A percentile compares a stretch with the other conserved stretches of the same genome.
phyloP scores from a whole-genome alignment of 2,329 filamentous ascomycete genomes.

The Raffaelea arxii region DNA sequence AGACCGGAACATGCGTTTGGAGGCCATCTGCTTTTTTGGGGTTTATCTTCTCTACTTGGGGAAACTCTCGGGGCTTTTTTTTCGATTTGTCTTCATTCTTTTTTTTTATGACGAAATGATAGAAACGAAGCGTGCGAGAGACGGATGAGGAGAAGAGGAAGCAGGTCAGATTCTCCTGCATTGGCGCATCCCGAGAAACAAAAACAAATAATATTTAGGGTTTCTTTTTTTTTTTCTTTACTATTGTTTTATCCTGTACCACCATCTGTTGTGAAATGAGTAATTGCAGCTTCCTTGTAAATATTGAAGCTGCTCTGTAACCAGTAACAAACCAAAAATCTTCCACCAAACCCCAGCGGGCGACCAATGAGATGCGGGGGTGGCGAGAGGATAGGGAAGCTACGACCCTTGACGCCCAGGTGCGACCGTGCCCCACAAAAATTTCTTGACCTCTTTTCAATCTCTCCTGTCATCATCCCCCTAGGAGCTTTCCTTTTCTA shows the following conservation, averaged over 20 bases:
- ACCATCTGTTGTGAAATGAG: neutral
- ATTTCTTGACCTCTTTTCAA: neutral
- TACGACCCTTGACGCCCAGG: neutral
- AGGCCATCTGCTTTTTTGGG: neutral
- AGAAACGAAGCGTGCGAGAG: neutral
- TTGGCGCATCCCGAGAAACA: neutral
- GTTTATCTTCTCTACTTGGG: constrained; percentile 2
- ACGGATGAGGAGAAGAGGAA: neutral
- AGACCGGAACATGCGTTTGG: constrained; percentile 3
- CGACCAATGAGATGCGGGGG: neutral
- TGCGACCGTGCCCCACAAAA: neutral
- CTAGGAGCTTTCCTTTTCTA: neutral
- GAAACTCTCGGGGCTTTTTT: too few relatives aligned
- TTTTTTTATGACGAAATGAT: constrained; percentile 6
- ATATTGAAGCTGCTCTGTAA: too few relatives aligned
- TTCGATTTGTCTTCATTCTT: neutral
- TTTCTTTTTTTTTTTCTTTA: neutral
- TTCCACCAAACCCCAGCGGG: neutral
- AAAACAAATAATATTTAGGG: neutral
- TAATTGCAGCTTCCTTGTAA: too few relatives aligned
- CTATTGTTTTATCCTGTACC: neutral
- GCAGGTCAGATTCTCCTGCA: neutral
- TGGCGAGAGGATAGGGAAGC: neutral
- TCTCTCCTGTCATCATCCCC: neutral
- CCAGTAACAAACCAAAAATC: too few relatives aligned